Conservation (phyloP, 805 yeast species). For the Schizosaccharomyces osmophilus region DNA sequence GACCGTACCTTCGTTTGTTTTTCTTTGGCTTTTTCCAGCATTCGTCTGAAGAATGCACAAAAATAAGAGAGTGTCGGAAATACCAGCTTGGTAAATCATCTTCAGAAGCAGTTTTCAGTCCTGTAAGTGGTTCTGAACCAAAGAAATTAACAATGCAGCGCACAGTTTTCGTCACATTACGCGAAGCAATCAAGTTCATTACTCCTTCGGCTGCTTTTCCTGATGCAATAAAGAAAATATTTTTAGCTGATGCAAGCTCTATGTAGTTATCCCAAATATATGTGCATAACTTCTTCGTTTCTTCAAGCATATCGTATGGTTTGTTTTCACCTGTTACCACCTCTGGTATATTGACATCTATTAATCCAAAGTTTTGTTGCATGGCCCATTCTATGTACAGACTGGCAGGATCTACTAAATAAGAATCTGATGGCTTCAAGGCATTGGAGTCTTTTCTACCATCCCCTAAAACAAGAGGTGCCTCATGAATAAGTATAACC, state of each 20-base stretch:
- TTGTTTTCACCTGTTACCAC: conserved; percentile 24
- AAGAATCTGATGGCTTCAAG: conserved; percentile 46
- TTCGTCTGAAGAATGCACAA: neutral
- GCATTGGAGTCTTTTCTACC: conserved; percentile 57
- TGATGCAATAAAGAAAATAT: conserved; percentile 57
- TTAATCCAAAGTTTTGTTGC: conserved; percentile 40
- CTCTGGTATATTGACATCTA: conserved; percentile 64
- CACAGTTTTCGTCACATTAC: conserved; percentile 37
- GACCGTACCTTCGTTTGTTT: neutral
- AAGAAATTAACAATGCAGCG: conserved; percentile 42
- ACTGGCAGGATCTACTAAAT: conserved; percentile 50
- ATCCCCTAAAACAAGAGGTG: conserved; percentile 80
- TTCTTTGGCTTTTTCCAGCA: neutral
- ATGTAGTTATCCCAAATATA: conserved; percentile 82
- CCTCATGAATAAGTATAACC: conserved; percentile 59
- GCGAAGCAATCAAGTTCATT: conserved; percentile 67
- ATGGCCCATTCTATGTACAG: conserved; percentile 47
- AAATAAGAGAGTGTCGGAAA: conserved; percentile 15
- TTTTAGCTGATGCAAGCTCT: conserved; percentile 45
- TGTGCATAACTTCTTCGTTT: conserved; percentile 48
- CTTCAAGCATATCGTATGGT: neutral
- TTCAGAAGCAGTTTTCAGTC: conserved; percentile 64
- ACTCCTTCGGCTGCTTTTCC: conserved; percentile 79
- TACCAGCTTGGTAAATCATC: conserved; percentile 80
- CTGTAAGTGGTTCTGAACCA: conserved; percentile 32